Conservation (phyloP, 768 basidiomycete genomes). For the Tulasnella sp. region DNA sequence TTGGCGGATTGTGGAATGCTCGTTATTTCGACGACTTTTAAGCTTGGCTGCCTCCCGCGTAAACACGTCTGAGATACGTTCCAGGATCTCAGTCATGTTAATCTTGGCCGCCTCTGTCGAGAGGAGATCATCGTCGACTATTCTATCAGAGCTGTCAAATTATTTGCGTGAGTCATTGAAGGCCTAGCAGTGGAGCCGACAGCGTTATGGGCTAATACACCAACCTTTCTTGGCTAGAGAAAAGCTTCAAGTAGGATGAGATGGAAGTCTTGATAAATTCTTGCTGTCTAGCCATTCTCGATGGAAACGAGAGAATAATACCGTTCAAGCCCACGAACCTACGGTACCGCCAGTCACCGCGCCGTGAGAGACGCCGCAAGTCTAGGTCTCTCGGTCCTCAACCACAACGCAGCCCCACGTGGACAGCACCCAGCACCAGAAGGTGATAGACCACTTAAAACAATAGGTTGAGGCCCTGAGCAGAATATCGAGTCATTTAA, state of each 20-base stretch:
- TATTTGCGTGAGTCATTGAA: neutral
- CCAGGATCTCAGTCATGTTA: neutral
- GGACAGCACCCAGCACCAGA: no score
- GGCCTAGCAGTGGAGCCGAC: neutral
- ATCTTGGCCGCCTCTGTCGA: neutral
- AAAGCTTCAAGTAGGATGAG: neutral
- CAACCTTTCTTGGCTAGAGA: neutral
- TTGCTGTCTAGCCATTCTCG: neutral
- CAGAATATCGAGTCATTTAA: no score
- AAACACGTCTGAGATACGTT: neutral
- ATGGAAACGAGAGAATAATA: neutral
- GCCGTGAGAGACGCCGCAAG: neutral
- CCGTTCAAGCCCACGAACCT: neutral
- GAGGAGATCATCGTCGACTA: neutral
- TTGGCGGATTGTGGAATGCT: neutral
- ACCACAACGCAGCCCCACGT: no score
- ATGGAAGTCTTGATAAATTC: neutral
- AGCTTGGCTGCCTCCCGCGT: neutral
- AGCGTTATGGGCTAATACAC: neutral
- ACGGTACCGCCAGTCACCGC: neutral
- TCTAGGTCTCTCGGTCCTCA: no score
- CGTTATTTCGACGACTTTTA: neutral
- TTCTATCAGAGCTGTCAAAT: neutral
- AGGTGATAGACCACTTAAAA: no score
- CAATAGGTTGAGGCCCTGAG: no score